Percentiles rank a stretch among this genome's conserved stretches.
Conservation (phyloP, 2,329 filamentous ascomycete species). For the Scedosporium apiospermum region DNA sequence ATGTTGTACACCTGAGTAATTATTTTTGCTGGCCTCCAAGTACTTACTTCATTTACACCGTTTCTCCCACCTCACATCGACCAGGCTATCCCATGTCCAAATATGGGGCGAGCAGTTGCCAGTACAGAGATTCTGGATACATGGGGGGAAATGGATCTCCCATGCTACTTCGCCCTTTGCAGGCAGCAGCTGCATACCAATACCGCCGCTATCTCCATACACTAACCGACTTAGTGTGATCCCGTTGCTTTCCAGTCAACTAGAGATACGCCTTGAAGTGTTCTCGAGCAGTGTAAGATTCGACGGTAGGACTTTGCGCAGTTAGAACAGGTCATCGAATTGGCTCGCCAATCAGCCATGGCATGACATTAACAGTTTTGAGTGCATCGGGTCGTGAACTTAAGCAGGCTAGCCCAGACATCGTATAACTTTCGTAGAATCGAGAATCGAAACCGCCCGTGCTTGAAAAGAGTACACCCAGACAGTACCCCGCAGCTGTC, state of each 20-base stretch:
- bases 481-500: background rate
- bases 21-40: too few species aligned
- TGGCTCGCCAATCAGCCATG: background rate
- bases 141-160: background rate
- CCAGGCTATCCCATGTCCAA: background rate
- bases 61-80: background rate
- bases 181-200: background rate
- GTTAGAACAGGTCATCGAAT: background rate
- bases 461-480: background rate
- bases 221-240: too few species aligned
- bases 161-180: background rate
- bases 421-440: too few species aligned
- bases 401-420: too few species aligned
- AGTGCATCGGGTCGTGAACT: too few species aligned
- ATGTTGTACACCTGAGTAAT: too few species aligned
- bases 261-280: too few species aligned
- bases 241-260: too few species aligned
- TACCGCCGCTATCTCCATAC: background rate
- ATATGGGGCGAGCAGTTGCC: background rate
- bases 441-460: background rate
- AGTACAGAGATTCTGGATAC: background rate
- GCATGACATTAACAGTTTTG: background rate
- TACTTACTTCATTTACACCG: too few species aligned
- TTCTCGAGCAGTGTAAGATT: too few species aligned
- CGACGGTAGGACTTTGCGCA: too few species aligned